Base-by-base conservation (phyloP, 495 filamentous ascomycete genomes). In the Gamarada debralockiae region DNA sequence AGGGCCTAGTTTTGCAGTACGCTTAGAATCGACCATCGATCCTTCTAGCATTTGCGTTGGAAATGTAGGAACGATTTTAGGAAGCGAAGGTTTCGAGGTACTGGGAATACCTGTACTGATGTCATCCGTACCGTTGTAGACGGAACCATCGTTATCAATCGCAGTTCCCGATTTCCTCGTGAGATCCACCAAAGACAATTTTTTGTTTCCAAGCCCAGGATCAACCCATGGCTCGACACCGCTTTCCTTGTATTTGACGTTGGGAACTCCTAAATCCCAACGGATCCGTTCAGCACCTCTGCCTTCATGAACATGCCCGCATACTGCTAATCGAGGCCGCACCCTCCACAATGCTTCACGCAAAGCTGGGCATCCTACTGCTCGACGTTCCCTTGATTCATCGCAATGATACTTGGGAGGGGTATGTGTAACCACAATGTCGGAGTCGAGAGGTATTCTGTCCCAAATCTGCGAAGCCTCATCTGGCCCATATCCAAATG, bases 381-480 rank as follows among this genome's bases (percentile, higher is more conserved):
- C 36, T 38, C 57, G 46, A 14, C 64, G 55, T 37, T 62, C 62
- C 69, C 77, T 84, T 1, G 78, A 73, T 22, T 82, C 65, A 61
- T 97, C 93, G 23, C 85, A 79, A 62, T 97, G 91, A 38, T 77
- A 73, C 62, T 82, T 82, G 3, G 85, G 74, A 21, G 86, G 86
- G 3, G 87, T 87, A 64, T 97, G 93, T 7, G 93, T 97, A 52
- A 97, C 67, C 2, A 97, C 71, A 55, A 97, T 82, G 61, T 96
- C 90, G 0, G 80, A 83, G 47, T 84, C 75, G 3, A 67, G 62
- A 3, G 92, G 92, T 15, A 97, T 75, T 27, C 60, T 59, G 14
- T 65, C 60, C 80, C 80, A 84, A 14, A 89, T 68, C 1, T 65
- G 61, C 29, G 61, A 53, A 13, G 79, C 81, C 33, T 76, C 63